Conservation (phyloP, 768 basidiomycete species). For the Fomitopsis serialis region DNA sequence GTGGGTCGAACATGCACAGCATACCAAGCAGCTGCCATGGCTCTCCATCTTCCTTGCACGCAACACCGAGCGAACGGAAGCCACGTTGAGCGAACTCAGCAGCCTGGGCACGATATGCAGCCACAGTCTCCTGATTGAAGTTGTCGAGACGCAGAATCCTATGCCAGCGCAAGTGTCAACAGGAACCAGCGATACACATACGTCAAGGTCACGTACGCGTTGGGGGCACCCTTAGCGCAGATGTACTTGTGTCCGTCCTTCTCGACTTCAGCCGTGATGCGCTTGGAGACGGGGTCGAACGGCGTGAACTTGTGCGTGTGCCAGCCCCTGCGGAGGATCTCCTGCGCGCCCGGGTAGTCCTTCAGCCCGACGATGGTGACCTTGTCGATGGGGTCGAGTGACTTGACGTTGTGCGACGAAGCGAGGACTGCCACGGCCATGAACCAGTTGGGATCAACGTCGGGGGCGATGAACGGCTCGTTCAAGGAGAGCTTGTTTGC, state of each 20-base stretch:
- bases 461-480: conserved; percentile 23
- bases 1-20: conserved; percentile 36
- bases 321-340: conserved; percentile 37
- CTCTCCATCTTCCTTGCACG: conserved; percentile 35
- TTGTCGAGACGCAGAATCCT: conserved; percentile 37
- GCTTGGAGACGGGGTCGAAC: conserved; percentile 47
- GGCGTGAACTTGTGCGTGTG: conserved; percentile 41
- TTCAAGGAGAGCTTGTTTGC: conserved; percentile 43
- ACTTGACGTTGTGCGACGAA: conserved; percentile 42
- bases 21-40: conserved; percentile 42
- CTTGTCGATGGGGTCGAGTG: conserved; percentile 44
- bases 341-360: conserved; percentile 40
- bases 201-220: conserved; percentile 22
- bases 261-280: conserved; percentile 43
- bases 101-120: conserved; percentile 28
- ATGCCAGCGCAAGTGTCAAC: neutral
- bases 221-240: conserved; percentile 43
- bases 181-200: no score
- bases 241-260: conserved; percentile 36
- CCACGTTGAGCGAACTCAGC: conserved; percentile 37
- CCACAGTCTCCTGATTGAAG: conserved; percentile 27
- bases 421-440: conserved; percentile 28
- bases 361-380: conserved; percentile 40
- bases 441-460: neutral
- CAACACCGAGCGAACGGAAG: conserved; percentile 42